These are phyloP conservation scores for Metschnikowia drakensbergensis DNA, from an alignment of 805 yeast species.

Conservation along the genomic window DNA sequence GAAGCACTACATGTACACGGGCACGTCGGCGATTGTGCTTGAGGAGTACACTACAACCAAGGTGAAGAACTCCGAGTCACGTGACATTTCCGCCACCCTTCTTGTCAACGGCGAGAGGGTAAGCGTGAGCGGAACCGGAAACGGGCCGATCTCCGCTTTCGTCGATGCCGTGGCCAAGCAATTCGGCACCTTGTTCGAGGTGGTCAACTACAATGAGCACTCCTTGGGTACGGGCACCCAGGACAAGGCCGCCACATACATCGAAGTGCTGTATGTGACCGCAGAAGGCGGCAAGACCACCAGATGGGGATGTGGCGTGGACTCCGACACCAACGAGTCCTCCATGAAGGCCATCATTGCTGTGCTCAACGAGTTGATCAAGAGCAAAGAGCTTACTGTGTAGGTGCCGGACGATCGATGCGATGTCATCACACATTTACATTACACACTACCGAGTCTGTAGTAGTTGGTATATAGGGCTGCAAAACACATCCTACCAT, in stretches of 20 bases:
- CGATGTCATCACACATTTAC: too few relatives aligned
- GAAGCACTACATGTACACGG: slow-evolving; percentile 44
- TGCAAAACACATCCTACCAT: too few relatives aligned
- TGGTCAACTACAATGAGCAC: slow-evolving; percentile 67
- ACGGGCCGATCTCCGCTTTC: slow-evolving; percentile 76
- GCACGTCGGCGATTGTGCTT: slow-evolving; percentile 17
- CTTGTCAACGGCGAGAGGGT: slow-evolving; percentile 22
- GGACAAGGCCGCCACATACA: slow-evolving; percentile 72
- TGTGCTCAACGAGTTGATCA: slow-evolving; percentile 23
- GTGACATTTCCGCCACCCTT: slow-evolving; percentile 23
- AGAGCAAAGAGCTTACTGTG: slow-evolving; percentile 26
- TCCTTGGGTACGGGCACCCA: slow-evolving; percentile 68
- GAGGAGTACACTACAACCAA: slow-evolving; percentile 25
- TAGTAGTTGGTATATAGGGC: too few relatives aligned
- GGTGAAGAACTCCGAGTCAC: slow-evolving; percentile 19
- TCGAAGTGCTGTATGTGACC: slow-evolving; percentile 44
- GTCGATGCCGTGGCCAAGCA: slow-evolving; percentile 57
- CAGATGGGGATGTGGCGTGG: slow-evolving; percentile 44
- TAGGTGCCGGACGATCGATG: slow-evolving; percentile 6
- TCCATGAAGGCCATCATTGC: slow-evolving; percentile 31
- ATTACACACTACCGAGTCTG: too few relatives aligned
- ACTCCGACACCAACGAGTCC: slow-evolving; percentile 42
- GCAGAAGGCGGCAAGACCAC: slow-evolving; percentile 33
- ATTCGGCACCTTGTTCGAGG: slow-evolving; percentile 54
- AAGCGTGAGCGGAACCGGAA: slow-evolving; percentile 56